Base-by-base conservation (phyloP, 2,329 filamentous ascomycete genomes). In the Fusarium sp. region DNA sequence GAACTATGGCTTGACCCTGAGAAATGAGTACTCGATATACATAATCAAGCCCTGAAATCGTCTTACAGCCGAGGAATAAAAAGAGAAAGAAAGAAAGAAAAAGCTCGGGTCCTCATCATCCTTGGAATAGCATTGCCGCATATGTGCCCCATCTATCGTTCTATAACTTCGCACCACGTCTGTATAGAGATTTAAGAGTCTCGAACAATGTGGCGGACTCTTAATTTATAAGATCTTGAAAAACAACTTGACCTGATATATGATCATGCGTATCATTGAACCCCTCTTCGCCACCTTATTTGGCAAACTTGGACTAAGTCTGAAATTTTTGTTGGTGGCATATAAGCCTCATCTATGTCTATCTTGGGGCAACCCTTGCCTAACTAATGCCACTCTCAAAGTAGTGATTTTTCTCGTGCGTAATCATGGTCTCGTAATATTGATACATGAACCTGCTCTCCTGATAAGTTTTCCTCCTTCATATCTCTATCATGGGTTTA, bases 1-100 rank as follows among this genome's bases (percentile, higher is more conserved):
- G 69, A 71, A 44, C 33, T 60, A 54, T 71, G 69, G 69, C 69
- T 72, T 59, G 68, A 69, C 6, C 38, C 37, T 10, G 64, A 67
- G 6, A 52, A 20, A n/a, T 40, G 45, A 64, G 45, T 12, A 18
- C 20, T 15, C 20, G 11, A 49, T 33, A 23, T 12, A 14, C 9
- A 14, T 46, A 30, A 4, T n/a, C 30, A 27, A 18, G 13, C 12
- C 44, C 27, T 26, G 14, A 46, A 46, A n/a, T 46, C n/a, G 44
- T 17, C 26, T 14, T 10, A 23, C 18, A 35, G 33, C 6, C 13
- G 14, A 35, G 15, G 15, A 35, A 9, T 1, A 35, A 35, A 17
- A 35, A 8, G 15, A n/a, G 18, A 13, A 35, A 14, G 12, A 35
- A 15, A 15, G 33, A 35, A 35, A 9, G 17, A 30, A 30, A 10